Conservation (phyloP, 2,329 filamentous ascomycete species). For the Fusarium protoensiforme region DNA sequence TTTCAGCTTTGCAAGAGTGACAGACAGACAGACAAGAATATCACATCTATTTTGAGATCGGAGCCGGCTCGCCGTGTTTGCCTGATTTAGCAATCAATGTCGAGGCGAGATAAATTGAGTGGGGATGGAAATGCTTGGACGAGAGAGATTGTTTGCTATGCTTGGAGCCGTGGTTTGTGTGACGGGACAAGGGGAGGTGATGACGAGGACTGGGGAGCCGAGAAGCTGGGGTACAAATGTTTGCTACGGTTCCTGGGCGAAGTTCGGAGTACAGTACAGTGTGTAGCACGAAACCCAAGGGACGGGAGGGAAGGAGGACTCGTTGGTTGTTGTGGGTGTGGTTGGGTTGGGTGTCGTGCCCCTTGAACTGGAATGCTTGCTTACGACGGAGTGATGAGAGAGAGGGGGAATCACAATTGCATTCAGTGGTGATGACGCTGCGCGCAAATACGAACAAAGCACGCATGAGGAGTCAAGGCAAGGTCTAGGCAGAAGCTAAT, state of each 20-base stretch:
- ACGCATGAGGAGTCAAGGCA: neutral
- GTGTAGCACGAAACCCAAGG: neutral
- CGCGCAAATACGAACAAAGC: neutral
- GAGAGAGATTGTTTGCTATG: constrained; percentile 28
- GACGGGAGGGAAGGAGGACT: neutral
- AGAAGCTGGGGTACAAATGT: constrained; percentile 3
- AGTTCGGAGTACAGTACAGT: neutral
- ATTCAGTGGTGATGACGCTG: neutral
- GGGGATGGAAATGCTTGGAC: constrained; percentile 17
- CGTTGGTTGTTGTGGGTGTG: neutral
- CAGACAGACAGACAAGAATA: neutral
- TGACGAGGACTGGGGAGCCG: constrained; percentile 16
- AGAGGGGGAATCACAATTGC: neutral
- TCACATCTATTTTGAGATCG: constrained; percentile 16
- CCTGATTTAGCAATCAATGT: constrained; percentile 20
- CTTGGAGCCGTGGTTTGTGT: constrained; percentile 30
- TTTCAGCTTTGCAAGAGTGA: neutral
- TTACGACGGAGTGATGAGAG: neutral
- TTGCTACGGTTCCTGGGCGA: neutral
- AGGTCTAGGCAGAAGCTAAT: neutral
- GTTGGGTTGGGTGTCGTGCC: constrained; percentile 11
- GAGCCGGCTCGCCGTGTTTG: constrained; percentile 22
- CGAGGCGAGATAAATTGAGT: constrained; percentile 17
- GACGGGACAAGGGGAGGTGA: constrained; percentile 8
- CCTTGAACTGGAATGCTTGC: constrained; percentile 12